Base-by-base conservation (phyloP, 2,329 filamentous ascomycete genomes). In the Erysiphe pulchra region DNA sequence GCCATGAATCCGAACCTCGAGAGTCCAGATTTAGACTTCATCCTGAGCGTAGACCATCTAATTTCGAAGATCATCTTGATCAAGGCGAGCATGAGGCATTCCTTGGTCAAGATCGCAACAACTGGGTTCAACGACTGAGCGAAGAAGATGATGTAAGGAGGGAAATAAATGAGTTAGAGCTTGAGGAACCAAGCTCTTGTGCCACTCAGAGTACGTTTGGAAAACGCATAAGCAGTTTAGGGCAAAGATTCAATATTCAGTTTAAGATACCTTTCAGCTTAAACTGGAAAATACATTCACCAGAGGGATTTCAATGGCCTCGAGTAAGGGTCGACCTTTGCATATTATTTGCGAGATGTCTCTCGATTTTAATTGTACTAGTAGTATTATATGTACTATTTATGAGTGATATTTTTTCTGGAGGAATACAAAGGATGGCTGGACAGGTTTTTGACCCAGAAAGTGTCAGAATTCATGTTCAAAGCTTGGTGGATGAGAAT, bases 91-190 rank as follows among this genome's bases (percentile, higher is more conserved):
- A 57, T 37, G 55, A 55, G 48, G 53, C 53, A 63, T 60, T 63
- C 68, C 51, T 76, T 70, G 54, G 64, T 67, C 51, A 69, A 64
- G 42, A 73, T 71, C 49, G 45, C 12, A 47, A 67, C 64, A 42
- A 73, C 70, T 49, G 45, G 14, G 46, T 65, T 65, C 44, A 61
- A 58, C 65, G 72, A 61, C 60, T 69, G 56, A 61, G 68, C 36
- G 57, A 60, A 45, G 64, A 64, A 47, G 73, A 72, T 31, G 73
- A 76, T 50, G 69, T 90, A 54, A 75, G 82, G 50, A 71, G 79
- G 52, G 82, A 90, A 62, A 78, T 95, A 65, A 75, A 92, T 57
- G 80, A 94, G 69, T 76, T 92, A 70, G 84, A 92, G 53, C 73
- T 92, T 38, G 72, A 84, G 55, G 84, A 92, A 53, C 73, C 75